A percentile compares a stretch with the other conserved stretches of the same genome.
Conservation (phyloP, 2,329 filamentous ascomycete genomes). For the Colletotrichum sp. region DNA sequence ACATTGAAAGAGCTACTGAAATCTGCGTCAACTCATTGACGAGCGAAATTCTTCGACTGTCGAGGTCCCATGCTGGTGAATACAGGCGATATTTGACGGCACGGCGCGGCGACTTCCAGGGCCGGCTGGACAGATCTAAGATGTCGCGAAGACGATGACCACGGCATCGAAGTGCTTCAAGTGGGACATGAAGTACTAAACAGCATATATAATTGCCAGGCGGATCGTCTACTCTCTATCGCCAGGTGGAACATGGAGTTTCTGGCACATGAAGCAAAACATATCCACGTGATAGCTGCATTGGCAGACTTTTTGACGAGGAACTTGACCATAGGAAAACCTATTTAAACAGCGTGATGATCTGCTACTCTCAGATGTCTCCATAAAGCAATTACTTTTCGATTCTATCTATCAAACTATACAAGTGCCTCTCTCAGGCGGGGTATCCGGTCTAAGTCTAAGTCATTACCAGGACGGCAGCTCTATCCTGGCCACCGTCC, state of each 20-base stretch:
- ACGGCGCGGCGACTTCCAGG: background rate
- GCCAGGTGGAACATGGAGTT: conserved; percentile 55
- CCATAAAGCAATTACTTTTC: background rate
- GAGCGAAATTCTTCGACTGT: fast-evolving
- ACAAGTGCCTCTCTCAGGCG: background rate
- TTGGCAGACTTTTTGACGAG: too few species aligned
- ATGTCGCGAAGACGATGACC: background rate
- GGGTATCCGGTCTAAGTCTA: background rate
- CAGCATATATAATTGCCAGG: conserved; percentile 88
- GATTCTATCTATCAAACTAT: background rate
- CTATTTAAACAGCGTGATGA: too few species aligned
- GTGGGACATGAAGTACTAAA: conserved; percentile 90
- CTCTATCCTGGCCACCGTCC: background rate
- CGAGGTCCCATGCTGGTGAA: fast-evolving
- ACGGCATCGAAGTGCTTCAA: conserved; percentile 72
- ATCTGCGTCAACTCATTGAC: background rate
- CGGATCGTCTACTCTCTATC: conserved; percentile 95
- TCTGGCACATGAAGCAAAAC: too few species aligned
- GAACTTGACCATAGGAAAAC: background rate
- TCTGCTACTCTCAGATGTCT: fast-evolving
- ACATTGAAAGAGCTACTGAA: background rate
- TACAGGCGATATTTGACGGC: fast-evolving
- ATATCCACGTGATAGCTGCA: too few species aligned
- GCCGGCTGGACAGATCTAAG: fast-evolving
- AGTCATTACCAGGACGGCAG: background rate